Evolutionary conservation across 441 rosid genomes (phyloP).

Genomic region (Omphalea diandra): DNA sequence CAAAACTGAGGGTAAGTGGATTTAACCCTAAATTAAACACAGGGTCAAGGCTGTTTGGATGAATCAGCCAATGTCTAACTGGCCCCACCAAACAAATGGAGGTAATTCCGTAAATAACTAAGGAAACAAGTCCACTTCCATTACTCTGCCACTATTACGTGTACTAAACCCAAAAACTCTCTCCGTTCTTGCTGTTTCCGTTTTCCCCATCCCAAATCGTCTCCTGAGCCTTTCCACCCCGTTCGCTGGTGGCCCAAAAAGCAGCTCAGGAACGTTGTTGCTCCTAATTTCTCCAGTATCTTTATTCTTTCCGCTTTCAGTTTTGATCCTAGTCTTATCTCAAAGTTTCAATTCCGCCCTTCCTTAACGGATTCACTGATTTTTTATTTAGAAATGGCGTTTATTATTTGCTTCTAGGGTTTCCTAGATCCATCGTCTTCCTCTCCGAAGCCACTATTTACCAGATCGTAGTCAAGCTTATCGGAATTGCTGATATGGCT

Average conservation of each 20-base stretch:
- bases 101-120: constrained; percentile 35
- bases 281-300: not conserved
- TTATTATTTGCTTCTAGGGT: constrained; percentile 31
- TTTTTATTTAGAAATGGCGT: constrained; percentile 37
- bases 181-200: accelerated
- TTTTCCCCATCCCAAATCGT: not conserved
- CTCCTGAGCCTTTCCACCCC: too few relatives aligned
- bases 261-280: too few relatives aligned
- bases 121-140: constrained; percentile 14
- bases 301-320: not conserved
- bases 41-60: too few relatives aligned
- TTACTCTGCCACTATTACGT: not conserved
- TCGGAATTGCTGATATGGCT: constrained; percentile 58
- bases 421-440: constrained; percentile 24
- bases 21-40: too few relatives aligned
- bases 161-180: not conserved
- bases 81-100: not conserved
- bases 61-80: too few relatives aligned
- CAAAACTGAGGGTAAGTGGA: too few relatives aligned
- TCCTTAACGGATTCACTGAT: constrained; percentile 32
- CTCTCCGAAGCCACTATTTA: constrained; percentile 44
- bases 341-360: constrained; percentile 34
- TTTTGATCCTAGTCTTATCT: constrained; percentile 19
- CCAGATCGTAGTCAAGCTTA: constrained; percentile 43
- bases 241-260: too few relatives aligned